Evolutionary conservation across 768 basidiomycete species (phyloP).

Genomic region (Boletus insuetus): DNA sequence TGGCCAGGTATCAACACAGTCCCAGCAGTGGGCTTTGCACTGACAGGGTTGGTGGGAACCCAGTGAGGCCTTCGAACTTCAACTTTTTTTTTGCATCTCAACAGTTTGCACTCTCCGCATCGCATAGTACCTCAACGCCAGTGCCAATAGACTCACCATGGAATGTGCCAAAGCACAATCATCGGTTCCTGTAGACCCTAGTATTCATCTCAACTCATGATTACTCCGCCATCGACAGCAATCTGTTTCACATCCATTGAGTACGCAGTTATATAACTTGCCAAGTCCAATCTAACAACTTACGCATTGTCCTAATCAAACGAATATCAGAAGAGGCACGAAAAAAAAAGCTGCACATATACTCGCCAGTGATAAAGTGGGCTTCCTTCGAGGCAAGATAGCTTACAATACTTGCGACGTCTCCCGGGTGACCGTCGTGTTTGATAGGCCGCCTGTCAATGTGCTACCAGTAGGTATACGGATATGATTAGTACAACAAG

Average conservation of each 20-base stretch:
- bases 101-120: too few species aligned
- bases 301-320: not conserved
- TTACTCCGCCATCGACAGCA: not conserved
- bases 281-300: not conserved
- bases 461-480: not conserved
- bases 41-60: too few species aligned
- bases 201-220: not conserved
- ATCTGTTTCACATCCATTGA: not conserved
- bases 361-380: constrained; percentile 27
- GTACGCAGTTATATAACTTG: too few species aligned
- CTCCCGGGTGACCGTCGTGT: constrained; percentile 27
- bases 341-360: not conserved
- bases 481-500: too few species aligned
- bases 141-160: too few species aligned
- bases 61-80: too few species aligned
- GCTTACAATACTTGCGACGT: not conserved
- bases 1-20: too few species aligned
- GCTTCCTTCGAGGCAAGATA: constrained; percentile 19
- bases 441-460: not conserved
- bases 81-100: too few species aligned
- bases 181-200: too few species aligned
- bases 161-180: too few species aligned
- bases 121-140: too few species aligned
- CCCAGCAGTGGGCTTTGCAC: too few species aligned
- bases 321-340: not conserved